These are phyloP conservation scores for Xylariaceae sp. DNA, from an alignment of 2,329 filamentous ascomycete species.

Conservation along the genomic window DNA sequence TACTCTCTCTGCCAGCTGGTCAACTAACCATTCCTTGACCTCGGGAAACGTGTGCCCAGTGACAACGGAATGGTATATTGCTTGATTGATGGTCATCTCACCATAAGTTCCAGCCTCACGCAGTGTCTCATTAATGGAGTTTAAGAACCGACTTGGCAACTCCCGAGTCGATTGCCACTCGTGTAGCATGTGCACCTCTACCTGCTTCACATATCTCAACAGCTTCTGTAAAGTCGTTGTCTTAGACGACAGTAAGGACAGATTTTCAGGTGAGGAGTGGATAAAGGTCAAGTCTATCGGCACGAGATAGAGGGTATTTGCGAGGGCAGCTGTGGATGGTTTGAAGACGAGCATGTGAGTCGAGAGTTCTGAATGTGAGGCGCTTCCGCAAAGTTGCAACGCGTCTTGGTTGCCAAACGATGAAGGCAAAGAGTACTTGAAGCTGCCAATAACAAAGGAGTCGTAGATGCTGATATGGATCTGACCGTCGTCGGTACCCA, in stretches of 20 bases:
- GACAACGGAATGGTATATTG: slow-evolving; percentile 76
- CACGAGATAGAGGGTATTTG: slow-evolving; percentile 53
- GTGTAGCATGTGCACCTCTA: slow-evolving; percentile 68
- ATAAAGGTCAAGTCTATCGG: slow-evolving; percentile 82
- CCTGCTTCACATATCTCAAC: slow-evolving; percentile 76
- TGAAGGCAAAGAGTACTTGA: slow-evolving; percentile 44
- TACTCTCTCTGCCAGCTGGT: slow-evolving; percentile 74
- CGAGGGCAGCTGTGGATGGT: slow-evolving; percentile 36
- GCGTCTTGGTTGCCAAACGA: slow-evolving; percentile 23
- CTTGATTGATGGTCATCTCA: slow-evolving; percentile 59
- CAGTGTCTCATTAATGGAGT: slow-evolving; percentile 70
- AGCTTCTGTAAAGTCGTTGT: slow-evolving; percentile 83
- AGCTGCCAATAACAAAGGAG: slow-evolving; percentile 71
- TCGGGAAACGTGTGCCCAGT: slow-evolving; percentile 73
- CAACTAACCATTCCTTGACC: slow-evolving; percentile 82
- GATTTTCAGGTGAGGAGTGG: slow-evolving; percentile 68
- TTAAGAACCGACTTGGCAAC: slow-evolving; percentile 71
- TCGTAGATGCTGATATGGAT: slow-evolving; percentile 81
- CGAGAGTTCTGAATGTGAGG: slow-evolving; percentile 67
- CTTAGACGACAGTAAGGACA: slow-evolving; percentile 80
- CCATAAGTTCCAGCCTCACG: slow-evolving; percentile 56
- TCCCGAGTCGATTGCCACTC: slow-evolving; percentile 83
- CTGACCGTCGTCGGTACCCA: slow-evolving; percentile 64
- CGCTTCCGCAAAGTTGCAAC: slow-evolving; percentile 51
- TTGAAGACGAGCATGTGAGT: slow-evolving; percentile 67